These are phyloP conservation scores for Cicer judaicum DNA, from an alignment of 306 rosid species.

Conservation along the genomic window DNA sequence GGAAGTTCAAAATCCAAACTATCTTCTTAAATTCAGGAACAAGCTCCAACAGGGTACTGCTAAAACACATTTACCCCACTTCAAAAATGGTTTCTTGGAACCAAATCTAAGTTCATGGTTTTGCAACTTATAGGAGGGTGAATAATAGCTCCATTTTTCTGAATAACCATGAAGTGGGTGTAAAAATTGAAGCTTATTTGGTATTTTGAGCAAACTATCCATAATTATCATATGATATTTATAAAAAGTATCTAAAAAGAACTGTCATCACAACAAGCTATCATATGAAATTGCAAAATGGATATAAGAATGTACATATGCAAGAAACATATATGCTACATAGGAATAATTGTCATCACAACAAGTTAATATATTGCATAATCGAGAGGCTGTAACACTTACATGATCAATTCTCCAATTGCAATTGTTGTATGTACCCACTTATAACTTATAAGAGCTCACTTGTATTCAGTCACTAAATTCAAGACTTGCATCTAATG, in stretches of 20 bases:
- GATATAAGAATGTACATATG: no score
- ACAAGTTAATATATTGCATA: no score
- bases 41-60: conserved; percentile 82
- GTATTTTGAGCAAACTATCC: conserved; percentile 94
- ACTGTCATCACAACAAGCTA: no score
- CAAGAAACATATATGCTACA: no score
- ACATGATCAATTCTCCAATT: no score
- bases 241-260: not conserved
- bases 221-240: conserved; percentile 43
- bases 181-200: conserved; percentile 76
- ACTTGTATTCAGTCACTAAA: no score
- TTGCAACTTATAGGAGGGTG: conserved; percentile 58
- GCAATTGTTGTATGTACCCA: no score
- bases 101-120: conserved; percentile 69
- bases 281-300: no score
- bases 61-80: conserved; percentile 48
- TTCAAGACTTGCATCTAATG: no score
- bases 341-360: no score
- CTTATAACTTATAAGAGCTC: no score
- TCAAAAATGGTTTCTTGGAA: conserved; percentile 48
- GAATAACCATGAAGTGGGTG: conserved; percentile 81
- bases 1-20: conserved; percentile 57
- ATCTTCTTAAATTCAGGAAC: conserved; percentile 91
- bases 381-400: no score
- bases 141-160: conserved; percentile 61